phyloP scores from a whole-genome alignment of 73 alveolate species.

The Paramecium sonneborni region DNA sequence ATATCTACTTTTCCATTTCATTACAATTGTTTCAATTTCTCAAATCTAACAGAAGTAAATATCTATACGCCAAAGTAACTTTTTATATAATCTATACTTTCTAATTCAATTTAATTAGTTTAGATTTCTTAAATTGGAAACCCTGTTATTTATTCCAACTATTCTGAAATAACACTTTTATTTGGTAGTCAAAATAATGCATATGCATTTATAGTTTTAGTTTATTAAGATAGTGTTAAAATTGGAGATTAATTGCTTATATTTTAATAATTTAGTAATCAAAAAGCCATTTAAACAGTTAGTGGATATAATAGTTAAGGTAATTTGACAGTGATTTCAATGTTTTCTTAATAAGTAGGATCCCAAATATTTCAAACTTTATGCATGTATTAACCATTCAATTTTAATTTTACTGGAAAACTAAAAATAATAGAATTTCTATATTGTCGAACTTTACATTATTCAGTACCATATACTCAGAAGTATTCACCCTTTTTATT shows the following conservation, averaged over 20 bases:
- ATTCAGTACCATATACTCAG: background rate
- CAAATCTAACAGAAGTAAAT: background rate
- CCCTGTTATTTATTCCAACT: background rate
- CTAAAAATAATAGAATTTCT: background rate
- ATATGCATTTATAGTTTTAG: background rate
- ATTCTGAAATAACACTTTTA: background rate
- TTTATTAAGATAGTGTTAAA: background rate
- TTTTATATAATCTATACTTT: background rate
- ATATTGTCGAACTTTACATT: background rate
- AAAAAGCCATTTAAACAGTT: background rate
- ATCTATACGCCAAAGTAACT: background rate
- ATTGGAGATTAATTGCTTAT: background rate
- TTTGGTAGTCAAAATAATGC: slow-evolving; percentile 14
- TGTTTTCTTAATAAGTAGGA: background rate
- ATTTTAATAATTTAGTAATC: background rate
- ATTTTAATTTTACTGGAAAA: background rate
- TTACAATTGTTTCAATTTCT: background rate
- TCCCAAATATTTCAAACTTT: background rate
- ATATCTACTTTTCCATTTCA: background rate
- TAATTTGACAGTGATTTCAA: background rate
- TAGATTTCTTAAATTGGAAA: background rate
- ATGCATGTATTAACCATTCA: background rate
- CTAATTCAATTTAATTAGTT: background rate
- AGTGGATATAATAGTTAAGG: background rate
- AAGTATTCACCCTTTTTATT: background rate